Evolutionary conservation across 768 basidiomycete genomes (phyloP).

Genomic region (Podaxis carcinomalis): DNA sequence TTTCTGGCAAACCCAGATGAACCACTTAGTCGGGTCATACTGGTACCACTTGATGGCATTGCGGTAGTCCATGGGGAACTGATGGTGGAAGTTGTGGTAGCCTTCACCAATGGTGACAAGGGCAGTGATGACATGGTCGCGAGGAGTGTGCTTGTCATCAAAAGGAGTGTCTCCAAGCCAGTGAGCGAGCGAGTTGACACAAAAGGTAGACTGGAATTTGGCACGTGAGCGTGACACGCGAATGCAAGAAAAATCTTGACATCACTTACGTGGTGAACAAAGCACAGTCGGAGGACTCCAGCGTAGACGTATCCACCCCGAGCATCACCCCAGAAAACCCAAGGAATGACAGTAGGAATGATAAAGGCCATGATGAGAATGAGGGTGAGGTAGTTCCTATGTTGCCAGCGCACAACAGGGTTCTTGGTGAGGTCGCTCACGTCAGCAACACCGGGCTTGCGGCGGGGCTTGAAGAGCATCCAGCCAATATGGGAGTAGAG

Average conservation of each 20-base stretch:
- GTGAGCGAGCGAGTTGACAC: constrained; percentile 95
- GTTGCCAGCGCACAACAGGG: constrained; percentile 82
- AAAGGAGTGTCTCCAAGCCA: constrained; percentile 93
- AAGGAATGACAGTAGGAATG: constrained; percentile 75
- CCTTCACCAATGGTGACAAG: constrained; percentile 92
- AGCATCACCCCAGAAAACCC: constrained; percentile 82
- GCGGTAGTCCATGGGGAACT: constrained; percentile 96
- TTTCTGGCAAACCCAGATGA: constrained; percentile 60
- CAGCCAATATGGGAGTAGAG: constrained; percentile 85
- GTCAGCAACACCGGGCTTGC: constrained; percentile 87
- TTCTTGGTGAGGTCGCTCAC: constrained; percentile 82
- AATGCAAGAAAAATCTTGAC: constrained; percentile 5
- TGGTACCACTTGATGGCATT: constrained; percentile 96
- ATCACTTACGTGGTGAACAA: constrained; percentile 80
- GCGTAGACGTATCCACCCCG: constrained; percentile 85
- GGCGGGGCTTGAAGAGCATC: constrained; percentile 91
- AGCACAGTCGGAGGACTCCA: constrained; percentile 69
- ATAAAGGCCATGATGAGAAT: constrained; percentile 68
- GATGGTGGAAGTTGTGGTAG: constrained; percentile 98
- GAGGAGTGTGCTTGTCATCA: constrained; percentile 92
- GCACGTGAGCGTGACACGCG: constrained; percentile 6
- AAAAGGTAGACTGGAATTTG: constrained; percentile 79
- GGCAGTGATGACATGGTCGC: constrained; percentile 86
- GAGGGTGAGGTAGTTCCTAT: constrained; percentile 69
- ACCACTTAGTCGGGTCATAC: constrained; percentile 93